Percentiles rank a stretch among this genome's conserved stretches.
These are phyloP conservation scores for Cutaneotrichosporon spelunceum DNA, from an alignment of 1,284 basidiomycete species.

Conservation along the genomic window DNA sequence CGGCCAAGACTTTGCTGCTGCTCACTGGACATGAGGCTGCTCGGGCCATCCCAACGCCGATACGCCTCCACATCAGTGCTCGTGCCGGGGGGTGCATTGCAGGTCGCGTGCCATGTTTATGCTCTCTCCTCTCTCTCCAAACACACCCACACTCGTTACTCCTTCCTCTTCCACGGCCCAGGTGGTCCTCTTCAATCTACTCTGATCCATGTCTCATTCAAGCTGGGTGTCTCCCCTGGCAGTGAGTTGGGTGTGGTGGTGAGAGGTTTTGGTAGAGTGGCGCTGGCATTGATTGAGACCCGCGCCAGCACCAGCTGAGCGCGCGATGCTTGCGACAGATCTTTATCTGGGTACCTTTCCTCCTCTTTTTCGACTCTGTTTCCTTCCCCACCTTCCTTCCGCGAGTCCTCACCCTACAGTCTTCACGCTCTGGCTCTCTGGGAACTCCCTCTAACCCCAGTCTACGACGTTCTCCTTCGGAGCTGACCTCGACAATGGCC, in stretches of 20 bases:
- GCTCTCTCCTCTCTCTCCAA: neutral
- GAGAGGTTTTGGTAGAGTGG: neutral
- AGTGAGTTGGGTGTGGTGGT: neutral
- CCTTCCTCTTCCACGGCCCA: neutral
- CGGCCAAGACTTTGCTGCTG: neutral
- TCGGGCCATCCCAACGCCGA: neutral
- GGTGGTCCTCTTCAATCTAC: neutral
- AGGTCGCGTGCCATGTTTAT: neutral
- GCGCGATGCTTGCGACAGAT: neutral
- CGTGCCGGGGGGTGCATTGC: neutral
- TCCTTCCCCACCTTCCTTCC: neutral
- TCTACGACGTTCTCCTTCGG: constrained; percentile 10
- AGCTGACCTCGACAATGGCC: neutral
- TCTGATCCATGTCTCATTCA: neutral
- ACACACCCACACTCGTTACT: neutral
- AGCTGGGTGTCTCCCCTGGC: constrained; percentile 11
- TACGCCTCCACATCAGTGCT: neutral
- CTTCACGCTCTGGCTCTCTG: neutral
- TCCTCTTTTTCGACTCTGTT: neutral
- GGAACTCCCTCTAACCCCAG: neutral
- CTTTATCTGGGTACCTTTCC: neutral
- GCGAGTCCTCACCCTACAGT: neutral
- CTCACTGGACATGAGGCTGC: neutral
- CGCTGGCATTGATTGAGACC: neutral
- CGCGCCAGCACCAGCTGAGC: neutral